phyloP scores from a whole-genome alignment of 345 rosid genomes.

The Cardamine chenopodiifolia region DNA sequence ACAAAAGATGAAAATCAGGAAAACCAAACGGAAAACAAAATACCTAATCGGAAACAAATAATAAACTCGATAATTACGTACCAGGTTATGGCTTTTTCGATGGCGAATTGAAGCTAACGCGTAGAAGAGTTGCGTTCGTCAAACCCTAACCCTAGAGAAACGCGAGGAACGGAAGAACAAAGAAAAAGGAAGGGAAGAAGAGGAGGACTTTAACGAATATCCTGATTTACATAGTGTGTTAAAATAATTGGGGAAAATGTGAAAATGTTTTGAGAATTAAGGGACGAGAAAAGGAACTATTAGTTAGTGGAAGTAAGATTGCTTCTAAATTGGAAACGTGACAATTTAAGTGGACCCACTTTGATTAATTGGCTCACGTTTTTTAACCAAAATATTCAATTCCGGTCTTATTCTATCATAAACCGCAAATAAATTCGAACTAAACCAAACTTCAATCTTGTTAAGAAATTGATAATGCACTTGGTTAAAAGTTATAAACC shows the following conservation, averaged over 20 bases:
- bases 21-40: neutral
- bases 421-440: neutral
- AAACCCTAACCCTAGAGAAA: slow-evolving; percentile 27
- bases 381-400: neutral
- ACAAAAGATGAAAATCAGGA: neutral
- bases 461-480: neutral
- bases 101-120: slow-evolving; percentile 27
- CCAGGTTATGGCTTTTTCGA: slow-evolving; percentile 23
- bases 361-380: slow-evolving; percentile 2
- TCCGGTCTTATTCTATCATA: neutral
- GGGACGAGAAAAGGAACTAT: slow-evolving; percentile 27
- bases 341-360: slow-evolving; percentile 18
- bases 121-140: slow-evolving; percentile 30
- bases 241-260: slow-evolving; percentile 1
- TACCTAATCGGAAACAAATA: neutral
- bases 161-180: slow-evolving; percentile 13
- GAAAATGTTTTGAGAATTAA: slow-evolving; percentile 19
- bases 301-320: neutral
- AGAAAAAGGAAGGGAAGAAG: neutral
- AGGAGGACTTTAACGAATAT: slow-evolving; percentile 15
- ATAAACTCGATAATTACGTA: neutral
- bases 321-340: slow-evolving; percentile 4
- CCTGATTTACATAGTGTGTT: neutral
- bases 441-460: neutral
- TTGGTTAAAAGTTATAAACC: neutral